Percentiles rank a stretch among this genome's conserved stretches.
phyloP scores from a whole-genome alignment of 352 stramenopile species.

The Globisporangium perplexum region DNA sequence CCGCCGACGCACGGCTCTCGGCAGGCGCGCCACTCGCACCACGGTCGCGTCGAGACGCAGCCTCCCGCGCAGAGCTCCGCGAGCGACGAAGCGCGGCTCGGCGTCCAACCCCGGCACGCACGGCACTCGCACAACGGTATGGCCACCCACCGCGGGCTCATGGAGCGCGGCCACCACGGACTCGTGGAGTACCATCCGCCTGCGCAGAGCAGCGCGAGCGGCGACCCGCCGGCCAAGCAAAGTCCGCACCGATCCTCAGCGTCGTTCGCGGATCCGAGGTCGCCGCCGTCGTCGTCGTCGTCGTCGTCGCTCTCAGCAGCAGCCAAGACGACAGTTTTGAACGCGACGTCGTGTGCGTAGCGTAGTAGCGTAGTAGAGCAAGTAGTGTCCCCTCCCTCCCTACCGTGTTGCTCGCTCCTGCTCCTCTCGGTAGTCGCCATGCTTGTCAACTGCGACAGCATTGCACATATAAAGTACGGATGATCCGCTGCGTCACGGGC shows the following conservation, averaged over 20 bases:
- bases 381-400: too few relatives aligned
- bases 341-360: constrained; percentile 7
- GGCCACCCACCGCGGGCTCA: not conserved
- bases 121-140: not conserved
- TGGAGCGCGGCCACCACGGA: constrained; percentile 3
- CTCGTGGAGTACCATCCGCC: constrained; percentile 1
- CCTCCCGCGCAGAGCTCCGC: not conserved
- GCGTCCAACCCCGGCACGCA: not conserved
- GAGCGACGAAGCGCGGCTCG: not conserved
- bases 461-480: too few relatives aligned
- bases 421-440: too few relatives aligned
- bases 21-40: constrained; percentile 11
- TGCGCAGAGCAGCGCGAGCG: not conserved
- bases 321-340: constrained; percentile 5
- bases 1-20: constrained; percentile 2
- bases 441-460: not conserved
- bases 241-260: constrained; percentile 1
- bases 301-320: not conserved
- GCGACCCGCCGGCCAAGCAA: not conserved
- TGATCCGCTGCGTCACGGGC: constrained; percentile 51
- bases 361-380: not conserved
- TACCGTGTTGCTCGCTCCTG: too few relatives aligned
- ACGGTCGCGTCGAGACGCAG: constrained; percentile 7
- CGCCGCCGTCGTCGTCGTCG: not conserved
- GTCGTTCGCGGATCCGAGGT: constrained; percentile 2